These are phyloP conservation scores for Botrytis tulipae DNA, from an alignment of 2,329 filamentous ascomycete genomes.

Conservation along the genomic window DNA sequence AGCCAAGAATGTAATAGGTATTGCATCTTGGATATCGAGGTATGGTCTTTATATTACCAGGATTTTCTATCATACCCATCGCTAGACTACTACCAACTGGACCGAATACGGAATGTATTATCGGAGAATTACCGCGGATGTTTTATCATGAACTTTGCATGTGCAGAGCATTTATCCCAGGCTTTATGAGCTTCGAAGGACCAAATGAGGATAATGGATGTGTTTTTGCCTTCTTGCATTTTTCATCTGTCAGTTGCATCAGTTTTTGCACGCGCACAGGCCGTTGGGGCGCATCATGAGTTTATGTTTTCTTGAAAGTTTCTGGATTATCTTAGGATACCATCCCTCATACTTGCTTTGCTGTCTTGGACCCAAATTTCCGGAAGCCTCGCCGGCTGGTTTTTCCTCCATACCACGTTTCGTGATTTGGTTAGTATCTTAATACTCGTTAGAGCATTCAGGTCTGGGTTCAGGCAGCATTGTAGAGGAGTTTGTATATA, in stretches of 20 bases:
- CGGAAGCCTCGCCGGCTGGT: slow-evolving; percentile 25
- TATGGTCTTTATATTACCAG: slow-evolving; percentile 25
- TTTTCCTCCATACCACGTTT: slow-evolving; percentile 21
- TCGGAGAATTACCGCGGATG: slow-evolving; percentile 25
- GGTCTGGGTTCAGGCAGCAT: slow-evolving; percentile 32
- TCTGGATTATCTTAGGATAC: slow-evolving; percentile 32
- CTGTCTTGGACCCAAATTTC: slow-evolving; percentile 36
- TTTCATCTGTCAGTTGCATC: slow-evolving; percentile 36
- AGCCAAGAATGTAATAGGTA: slow-evolving; percentile 28
- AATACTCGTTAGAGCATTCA: slow-evolving; percentile 26
- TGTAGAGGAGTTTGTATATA: slow-evolving; percentile 31
- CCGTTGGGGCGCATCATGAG: slow-evolving; percentile 33
- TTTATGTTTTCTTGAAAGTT: slow-evolving; percentile 29
- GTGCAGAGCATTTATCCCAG: slow-evolving; percentile 31
- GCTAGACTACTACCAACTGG: slow-evolving; percentile 25
- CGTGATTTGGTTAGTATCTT: slow-evolving; percentile 30
- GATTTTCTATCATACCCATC: slow-evolving; percentile 26
- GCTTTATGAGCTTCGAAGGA: slow-evolving; percentile 32
- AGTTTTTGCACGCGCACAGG: slow-evolving; percentile 38
- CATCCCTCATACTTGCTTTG: slow-evolving; percentile 35
- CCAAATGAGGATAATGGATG: slow-evolving; percentile 27
- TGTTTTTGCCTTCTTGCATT: slow-evolving; percentile 27
- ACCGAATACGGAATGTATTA: slow-evolving; percentile 27
- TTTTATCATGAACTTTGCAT: slow-evolving; percentile 27
- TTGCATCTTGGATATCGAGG: slow-evolving; percentile 27